A percentile compares a stretch with the other conserved stretches of the same genome.
These are phyloP conservation scores for Russula virescens DNA, from an alignment of 768 basidiomycete species.

Conservation along the genomic window DNA sequence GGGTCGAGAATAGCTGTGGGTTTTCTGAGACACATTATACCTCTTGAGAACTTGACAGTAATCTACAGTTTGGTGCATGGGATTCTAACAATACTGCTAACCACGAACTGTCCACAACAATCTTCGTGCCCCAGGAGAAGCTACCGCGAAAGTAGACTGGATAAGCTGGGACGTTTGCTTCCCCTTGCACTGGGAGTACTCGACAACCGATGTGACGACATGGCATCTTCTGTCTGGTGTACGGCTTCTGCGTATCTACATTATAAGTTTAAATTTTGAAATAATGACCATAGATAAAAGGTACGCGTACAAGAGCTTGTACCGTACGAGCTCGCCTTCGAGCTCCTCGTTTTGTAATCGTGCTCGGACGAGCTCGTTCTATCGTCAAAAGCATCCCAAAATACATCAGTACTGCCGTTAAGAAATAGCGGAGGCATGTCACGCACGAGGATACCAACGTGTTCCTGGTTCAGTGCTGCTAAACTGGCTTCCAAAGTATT, in stretches of 20 bases:
- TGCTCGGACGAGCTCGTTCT: conserved; percentile 90
- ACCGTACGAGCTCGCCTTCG: conserved; percentile 89
- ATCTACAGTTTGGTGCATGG: neutral
- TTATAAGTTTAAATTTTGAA: neutral
- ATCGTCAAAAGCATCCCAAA: conserved; percentile 15
- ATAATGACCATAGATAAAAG: neutral
- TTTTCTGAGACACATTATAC: neutral
- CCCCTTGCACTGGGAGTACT: conserved; percentile 29
- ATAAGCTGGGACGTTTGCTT: conserved; percentile 25
- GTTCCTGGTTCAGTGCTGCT: conserved; percentile 76
- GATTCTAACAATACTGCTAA: neutral
- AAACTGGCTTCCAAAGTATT: conserved; percentile 75
- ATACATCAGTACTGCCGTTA: conserved; percentile 25
- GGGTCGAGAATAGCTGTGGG: too few relatives aligned
- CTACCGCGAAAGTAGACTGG: conserved; percentile 21
- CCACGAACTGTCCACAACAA: neutral
- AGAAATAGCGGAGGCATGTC: neutral
- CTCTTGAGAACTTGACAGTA: neutral
- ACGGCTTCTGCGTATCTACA: conserved; percentile 49
- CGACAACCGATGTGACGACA: conserved; percentile 40
- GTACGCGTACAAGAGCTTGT: conserved; percentile 78
- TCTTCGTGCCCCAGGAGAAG: neutral
- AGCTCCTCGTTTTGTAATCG: conserved; percentile 88
- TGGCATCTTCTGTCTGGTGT: conserved; percentile 46
- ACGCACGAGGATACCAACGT: conserved; percentile 65